These are phyloP conservation scores for Edaphochlamys debaryana DNA, from an alignment of 139 green algal genomes.

Conservation along the genomic window DNA sequence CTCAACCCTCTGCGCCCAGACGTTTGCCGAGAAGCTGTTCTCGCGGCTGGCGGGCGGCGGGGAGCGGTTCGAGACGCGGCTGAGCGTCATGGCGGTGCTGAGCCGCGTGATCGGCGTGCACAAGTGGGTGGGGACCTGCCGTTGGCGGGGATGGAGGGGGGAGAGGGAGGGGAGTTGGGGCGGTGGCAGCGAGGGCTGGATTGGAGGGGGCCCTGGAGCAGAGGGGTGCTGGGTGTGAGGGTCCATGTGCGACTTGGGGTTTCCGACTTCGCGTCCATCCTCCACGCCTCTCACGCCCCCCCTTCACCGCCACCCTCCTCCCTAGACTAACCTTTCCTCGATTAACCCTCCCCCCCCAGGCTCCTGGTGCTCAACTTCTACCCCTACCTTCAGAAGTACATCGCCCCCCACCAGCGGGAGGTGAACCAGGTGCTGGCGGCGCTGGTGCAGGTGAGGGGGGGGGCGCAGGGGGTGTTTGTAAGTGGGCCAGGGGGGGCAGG, in stretches of 20 bases:
- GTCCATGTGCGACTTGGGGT: too few relatives aligned
- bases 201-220: too few relatives aligned
- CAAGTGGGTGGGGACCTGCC: constrained; percentile 51
- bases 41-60: constrained; percentile 69
- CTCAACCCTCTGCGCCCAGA: constrained; percentile 55
- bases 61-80: constrained; percentile 85
- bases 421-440: constrained; percentile 84
- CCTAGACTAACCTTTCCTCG: too few relatives aligned
- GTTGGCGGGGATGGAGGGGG: neutral
- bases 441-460: too few relatives aligned
- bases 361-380: constrained; percentile 98
- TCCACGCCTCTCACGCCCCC: too few relatives aligned
- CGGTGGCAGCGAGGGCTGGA: neutral
- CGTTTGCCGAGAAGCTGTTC: constrained; percentile 94
- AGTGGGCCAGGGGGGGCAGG: too few relatives aligned
- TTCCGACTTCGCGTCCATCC: too few relatives aligned
- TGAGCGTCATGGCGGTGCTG: constrained; percentile 79
- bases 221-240: too few relatives aligned
- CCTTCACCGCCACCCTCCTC: too few relatives aligned
- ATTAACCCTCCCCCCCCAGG: constrained; percentile 35
- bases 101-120: constrained; percentile 90
- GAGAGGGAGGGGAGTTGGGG: too few relatives aligned
- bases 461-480: too few relatives aligned
- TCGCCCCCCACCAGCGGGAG: constrained; percentile 81
- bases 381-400: constrained; percentile 91